Evolutionary conservation across 2,329 filamentous ascomycete species (phyloP).

Genomic region (Thielaviopsis euricoi): DNA sequence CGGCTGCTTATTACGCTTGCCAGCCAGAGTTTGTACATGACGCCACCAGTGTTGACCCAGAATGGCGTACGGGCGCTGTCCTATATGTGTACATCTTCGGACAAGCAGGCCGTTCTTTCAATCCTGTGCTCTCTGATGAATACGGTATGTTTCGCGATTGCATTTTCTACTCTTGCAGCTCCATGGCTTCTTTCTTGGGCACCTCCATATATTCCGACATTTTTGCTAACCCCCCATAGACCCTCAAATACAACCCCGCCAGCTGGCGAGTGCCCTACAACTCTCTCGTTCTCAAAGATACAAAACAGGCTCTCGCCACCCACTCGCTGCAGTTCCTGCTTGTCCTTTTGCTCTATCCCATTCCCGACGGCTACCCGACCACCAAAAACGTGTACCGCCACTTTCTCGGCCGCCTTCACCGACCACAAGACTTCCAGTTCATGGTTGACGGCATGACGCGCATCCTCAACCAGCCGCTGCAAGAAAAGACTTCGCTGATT

Average conservation of each 20-base stretch:
- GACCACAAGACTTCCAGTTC: constrained; percentile 95
- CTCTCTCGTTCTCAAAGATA: constrained; percentile 77
- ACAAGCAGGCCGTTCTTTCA: constrained; percentile 84
- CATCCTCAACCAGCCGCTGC: constrained; percentile 81
- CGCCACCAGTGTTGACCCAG: constrained; percentile 60
- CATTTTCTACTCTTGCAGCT: too few species aligned
- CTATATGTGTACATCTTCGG: constrained; percentile 71
- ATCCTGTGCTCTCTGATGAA: constrained; percentile 86
- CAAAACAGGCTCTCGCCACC: constrained; percentile 77
- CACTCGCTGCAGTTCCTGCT: constrained; percentile 87
- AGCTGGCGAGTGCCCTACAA: constrained; percentile 92
- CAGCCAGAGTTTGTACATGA: constrained; percentile 88
- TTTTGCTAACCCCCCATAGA: constrained; percentile 28
- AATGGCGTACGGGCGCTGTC: constrained; percentile 72
- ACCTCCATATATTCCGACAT: too few species aligned
- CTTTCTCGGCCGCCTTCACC: constrained; percentile 76
- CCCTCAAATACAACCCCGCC: constrained; percentile 88
- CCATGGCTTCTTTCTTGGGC: too few species aligned
- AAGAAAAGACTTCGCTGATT: constrained; percentile 75
- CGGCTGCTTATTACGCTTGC: constrained; percentile 71
- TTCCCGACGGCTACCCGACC: constrained; percentile 55
- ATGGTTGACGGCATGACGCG: constrained; percentile 87
- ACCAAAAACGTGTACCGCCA: constrained; percentile 89
- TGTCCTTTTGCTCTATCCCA: constrained; percentile 68
- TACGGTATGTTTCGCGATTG: constrained; percentile 60